Evolutionary conservation across 306 rosid genomes (phyloP), one percentile per base, ranked within the genome.

Genomic region (Quercus dentata): DNA sequence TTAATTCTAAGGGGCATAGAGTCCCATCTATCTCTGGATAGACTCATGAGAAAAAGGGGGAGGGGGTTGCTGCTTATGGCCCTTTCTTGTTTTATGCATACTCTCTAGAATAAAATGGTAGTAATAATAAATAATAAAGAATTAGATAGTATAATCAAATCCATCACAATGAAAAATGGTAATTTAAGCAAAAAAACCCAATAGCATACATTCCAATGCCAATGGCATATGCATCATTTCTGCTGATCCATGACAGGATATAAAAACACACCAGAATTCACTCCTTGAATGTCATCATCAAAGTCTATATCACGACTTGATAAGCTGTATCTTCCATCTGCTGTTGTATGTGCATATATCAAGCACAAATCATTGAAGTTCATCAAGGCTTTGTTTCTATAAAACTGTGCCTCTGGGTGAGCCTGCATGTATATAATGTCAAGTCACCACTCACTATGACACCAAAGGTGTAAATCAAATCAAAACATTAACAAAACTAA

Each of bases 201-300:
- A 58, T n/a, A 31, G 41, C 18, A 71, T 31, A 21, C 27, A 71
- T 75, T 49, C 67, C 76, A 76, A 38, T 28, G 33, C 20, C 21
- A 52, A 52, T 58, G 59, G 58, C 19, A 76, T 46, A 58, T 28
- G 31, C 56, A 83, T 31, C 71, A 80, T 33, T 59, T 55, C 44
- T 74, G 38, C 52, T 56, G 63, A 55, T 74, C 23, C 21, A 76
- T 71, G 71, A 27, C 31, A 76, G 70, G 57, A 74, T 57, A 19
- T 33, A 33, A 33, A 33, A 33, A 33, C 35, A 28, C 31, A 28
- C 49, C 21, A 64, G 30, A 2, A 18, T 25, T 25, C 25, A 25
- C 25, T 25, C 25, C 25, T 25, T 25, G 25, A 25, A 25, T 25
- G 25, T 25, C 25, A 25, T 25, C 25, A 25, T 25, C 25, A 25